Conservation (phyloP, 495 filamentous ascomycete genomes). For the Hypoxylon cercidicola region DNA sequence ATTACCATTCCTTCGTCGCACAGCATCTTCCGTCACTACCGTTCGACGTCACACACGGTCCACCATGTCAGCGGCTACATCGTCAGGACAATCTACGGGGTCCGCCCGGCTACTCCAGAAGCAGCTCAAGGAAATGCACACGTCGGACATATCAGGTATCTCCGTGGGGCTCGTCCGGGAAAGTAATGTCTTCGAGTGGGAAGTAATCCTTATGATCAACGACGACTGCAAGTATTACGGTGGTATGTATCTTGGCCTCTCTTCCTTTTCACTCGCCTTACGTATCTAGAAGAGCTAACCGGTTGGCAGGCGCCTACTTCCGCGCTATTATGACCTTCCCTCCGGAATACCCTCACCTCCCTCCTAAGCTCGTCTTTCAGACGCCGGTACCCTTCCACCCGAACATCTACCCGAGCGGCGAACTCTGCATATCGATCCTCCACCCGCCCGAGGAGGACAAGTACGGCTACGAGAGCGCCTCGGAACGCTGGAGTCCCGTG, state of each 20-base stretch:
- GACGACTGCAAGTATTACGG: constrained; percentile 97
- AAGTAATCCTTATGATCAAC: constrained; percentile 98
- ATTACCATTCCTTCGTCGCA: background rate
- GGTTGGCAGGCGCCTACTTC: constrained; percentile 81
- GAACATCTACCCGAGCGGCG: constrained; percentile 90
- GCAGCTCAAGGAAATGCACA: constrained; percentile 94
- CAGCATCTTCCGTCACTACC: background rate
- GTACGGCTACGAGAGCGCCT: constrained; percentile 92
- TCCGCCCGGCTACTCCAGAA: constrained; percentile 81
- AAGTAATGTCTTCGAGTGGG: constrained; percentile 97
- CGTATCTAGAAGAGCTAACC: background rate
- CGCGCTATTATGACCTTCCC: constrained; percentile 83
- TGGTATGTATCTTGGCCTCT: constrained; percentile 55
- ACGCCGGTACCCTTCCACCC: constrained; percentile 89
- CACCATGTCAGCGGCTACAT: constrained; percentile 11
- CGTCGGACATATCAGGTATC: constrained; percentile 90
- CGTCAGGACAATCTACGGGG: constrained; percentile 45
- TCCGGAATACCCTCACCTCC: constrained; percentile 84
- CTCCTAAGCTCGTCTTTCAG: constrained; percentile 92
- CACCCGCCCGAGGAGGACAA: constrained; percentile 97
- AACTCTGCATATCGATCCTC: constrained; percentile 96
- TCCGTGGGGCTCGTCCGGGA: constrained; percentile 86
- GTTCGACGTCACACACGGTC: constrained; percentile 5
- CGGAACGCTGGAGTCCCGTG: constrained; percentile 96
- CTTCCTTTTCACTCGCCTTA: constrained; percentile 5